A percentile compares a stretch with the other conserved stretches of the same genome.
Conservation (phyloP, 805 yeast species). For the Zygoascus ofunaensis region DNA sequence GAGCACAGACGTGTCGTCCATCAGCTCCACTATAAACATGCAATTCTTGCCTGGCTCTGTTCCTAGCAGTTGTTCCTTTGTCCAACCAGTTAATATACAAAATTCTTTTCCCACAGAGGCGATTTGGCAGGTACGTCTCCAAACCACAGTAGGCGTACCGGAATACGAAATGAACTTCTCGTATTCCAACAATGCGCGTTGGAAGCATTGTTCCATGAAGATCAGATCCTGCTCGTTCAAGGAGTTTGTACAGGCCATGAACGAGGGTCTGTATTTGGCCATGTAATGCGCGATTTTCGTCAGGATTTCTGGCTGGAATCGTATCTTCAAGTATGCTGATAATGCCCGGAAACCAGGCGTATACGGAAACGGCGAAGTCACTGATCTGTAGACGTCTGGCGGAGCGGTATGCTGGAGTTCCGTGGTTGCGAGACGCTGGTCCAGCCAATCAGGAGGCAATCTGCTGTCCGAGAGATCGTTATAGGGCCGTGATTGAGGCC, state of each 20-base stretch:
- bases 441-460: not conserved
- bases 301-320: constrained; percentile 63
- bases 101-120: constrained; percentile 95
- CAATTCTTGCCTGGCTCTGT: constrained; percentile 14
- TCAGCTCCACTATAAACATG: constrained; percentile 45
- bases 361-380: constrained; percentile 71
- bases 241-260: constrained; percentile 84
- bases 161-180: constrained; percentile 73
- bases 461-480: too few relatives aligned
- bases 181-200: constrained; percentile 80
- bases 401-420: constrained; percentile 14
- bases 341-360: constrained; percentile 85
- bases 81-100: constrained; percentile 86
- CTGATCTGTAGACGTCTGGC: constrained; percentile 51
- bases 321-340: constrained; percentile 56
- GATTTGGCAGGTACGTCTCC: constrained; percentile 94
- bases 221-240: constrained; percentile 84
- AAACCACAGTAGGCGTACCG: constrained; percentile 90
- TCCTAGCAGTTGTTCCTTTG: constrained; percentile 52
- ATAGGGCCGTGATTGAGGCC: too few relatives aligned
- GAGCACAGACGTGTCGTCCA: constrained; percentile 80
- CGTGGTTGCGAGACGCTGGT: constrained; percentile 5
- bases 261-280: constrained; percentile 86
- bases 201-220: constrained; percentile 94
- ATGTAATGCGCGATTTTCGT: constrained; percentile 78